A percentile compares a stretch with the other conserved stretches of the same genome.
These are phyloP conservation scores for Thielaviopsis euricoi DNA, from an alignment of 2,329 filamentous ascomycete genomes.

Conservation along the genomic window DNA sequence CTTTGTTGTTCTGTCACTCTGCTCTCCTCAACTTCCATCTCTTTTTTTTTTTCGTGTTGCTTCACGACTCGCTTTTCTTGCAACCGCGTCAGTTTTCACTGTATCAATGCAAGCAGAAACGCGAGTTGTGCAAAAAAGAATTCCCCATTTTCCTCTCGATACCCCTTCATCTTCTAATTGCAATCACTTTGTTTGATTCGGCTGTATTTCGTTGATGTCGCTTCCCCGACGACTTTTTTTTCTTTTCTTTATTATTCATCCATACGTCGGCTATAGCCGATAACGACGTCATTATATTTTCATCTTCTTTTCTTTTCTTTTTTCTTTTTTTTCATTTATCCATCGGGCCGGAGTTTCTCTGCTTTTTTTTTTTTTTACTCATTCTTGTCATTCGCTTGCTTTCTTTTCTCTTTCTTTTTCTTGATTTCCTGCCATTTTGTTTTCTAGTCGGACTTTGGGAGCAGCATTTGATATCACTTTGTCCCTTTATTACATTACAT, in stretches of 20 bases:
- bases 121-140: neutral
- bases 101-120: neutral
- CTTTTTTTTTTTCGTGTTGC: no score
- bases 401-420: neutral
- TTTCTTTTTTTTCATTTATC: neutral
- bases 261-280: neutral
- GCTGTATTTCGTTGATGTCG: neutral
- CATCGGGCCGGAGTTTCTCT: conserved; percentile 1
- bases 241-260: neutral
- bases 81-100: neutral
- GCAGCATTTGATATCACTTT: neutral
- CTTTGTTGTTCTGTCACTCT: no score
- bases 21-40: no score
- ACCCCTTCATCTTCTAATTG: neutral
- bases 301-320: neutral
- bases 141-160: neutral
- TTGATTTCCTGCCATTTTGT: neutral
- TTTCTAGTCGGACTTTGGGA: neutral
- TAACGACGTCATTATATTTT: neutral
- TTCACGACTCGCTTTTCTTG: no score
- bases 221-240: neutral
- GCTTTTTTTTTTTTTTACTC: neutral
- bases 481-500: conserved; percentile 1
- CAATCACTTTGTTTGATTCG: neutral
- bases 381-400: neutral